Conservation (phyloP, 1,139 yeast species). For the Yamadazyma dushanensis region DNA sequence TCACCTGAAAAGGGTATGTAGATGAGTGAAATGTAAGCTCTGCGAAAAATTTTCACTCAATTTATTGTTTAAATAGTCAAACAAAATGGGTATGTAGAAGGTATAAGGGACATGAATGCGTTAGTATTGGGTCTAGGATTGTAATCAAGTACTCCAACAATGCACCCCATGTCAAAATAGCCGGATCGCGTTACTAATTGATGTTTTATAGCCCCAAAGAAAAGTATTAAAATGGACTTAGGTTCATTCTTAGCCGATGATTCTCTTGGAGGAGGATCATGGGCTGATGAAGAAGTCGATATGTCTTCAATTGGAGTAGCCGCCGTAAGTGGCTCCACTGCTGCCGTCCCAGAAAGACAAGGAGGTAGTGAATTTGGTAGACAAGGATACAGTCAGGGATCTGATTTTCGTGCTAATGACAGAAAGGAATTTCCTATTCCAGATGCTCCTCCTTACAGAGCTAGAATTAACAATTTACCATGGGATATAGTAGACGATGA, state of each 20-base stretch:
- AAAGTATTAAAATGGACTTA: constrained; percentile 49
- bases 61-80: constrained; percentile 2
- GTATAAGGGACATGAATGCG: neutral
- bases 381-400: constrained; percentile 3
- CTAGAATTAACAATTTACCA: constrained; percentile 82
- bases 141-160: too few relatives aligned
- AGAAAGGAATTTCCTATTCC: constrained; percentile 84
- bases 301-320: constrained; percentile 55
- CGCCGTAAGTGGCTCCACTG: constrained; percentile 30
- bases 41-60: constrained; percentile 7
- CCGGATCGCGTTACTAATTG: constrained; percentile 3
- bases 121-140: neutral
- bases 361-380: constrained; percentile 11
- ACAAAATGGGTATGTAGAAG: constrained; percentile 5
- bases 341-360: constrained; percentile 26
- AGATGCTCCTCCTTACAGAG: constrained; percentile 87
- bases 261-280: constrained; percentile 48
- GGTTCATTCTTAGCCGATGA: constrained; percentile 53
- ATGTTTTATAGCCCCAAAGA: constrained; percentile 33
- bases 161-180: too few relatives aligned
- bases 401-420: constrained; percentile 18
- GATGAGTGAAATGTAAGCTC: neutral
- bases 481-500: constrained; percentile 75
- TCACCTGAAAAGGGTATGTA: neutral
- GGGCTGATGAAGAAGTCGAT: constrained; percentile 65